Base-by-base conservation (phyloP, 2,329 filamentous ascomycete species). In the Neospermospora avenae region DNA sequence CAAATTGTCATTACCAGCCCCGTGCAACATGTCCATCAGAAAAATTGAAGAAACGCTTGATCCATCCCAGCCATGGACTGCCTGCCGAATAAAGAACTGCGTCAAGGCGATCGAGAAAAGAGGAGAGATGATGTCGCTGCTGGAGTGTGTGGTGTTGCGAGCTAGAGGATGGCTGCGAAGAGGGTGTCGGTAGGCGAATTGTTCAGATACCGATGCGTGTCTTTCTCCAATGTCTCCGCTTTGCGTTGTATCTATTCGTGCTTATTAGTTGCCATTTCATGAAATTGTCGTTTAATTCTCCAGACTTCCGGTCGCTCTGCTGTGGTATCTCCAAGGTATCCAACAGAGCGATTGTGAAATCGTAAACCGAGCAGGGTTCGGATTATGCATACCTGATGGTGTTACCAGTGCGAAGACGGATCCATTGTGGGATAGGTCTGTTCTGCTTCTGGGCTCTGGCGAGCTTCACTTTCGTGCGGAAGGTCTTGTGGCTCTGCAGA, bases 401-500 rank as follows among this genome's bases (percentile, higher is more conserved):
- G 88, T 99, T 99, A 81, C 88, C 89, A 75, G 95, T 98, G 80
- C 93, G 89, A 77, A 99, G 88, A 79, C 95, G 90, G 80, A 99
- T 98, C 95, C 95, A 99, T 86, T 99, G 95, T 71, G 95, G 95
- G 79, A 99, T 97, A 74, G 95, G 95, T 80, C 95, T 90, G 89
- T 99, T 99, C 86, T 98, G 93, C 88, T 96, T 98, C 87, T 98
- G 93, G 79, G 95, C 95, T 87, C 93, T 97, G 78, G 95, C 95
- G 84, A 99, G 92, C 95, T 99, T 99, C 83, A 96, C 90, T 93
- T 99, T 99, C 83, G 93, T 97, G 80, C 93, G 90, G 92, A 99
- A 99, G 79, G 93, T 91, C 89, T 99, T 99, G 85, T 99, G 92
- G 89, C 89, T 93, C 93, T 98, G 79, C 77, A 64, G 2, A 62